Evolutionary conservation across 176 grass and related monocot genomes (phyloP), one percentile per base, ranked within the genome.

Genomic region (Aegilops tauschii): DNA sequence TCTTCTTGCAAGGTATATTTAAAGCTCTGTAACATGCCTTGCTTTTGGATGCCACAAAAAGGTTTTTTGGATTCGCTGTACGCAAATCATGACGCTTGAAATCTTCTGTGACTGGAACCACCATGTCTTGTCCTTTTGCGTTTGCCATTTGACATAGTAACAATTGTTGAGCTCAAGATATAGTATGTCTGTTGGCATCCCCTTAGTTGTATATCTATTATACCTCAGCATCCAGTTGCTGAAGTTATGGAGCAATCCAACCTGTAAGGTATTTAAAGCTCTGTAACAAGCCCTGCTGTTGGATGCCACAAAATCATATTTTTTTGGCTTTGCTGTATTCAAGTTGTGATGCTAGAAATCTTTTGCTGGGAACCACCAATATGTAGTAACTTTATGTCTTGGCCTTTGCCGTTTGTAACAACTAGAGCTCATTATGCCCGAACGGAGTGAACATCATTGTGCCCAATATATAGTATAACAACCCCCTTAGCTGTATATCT

Each of bases 1-100:
- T 71, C 52, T 67, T 72, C 69, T 72, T 82, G 80, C 90, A 77
- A 91, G 96, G 96, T 98, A 92, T 73, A 92, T 73, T 78, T 42
- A 32, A 8, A 64, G 86, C 27, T 71, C 8, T 36, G 59, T 81
- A 42, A 63, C 6, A 34, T 17, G 65, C 65, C 7, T 16, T 69
- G 65, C 65, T 69, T 32, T 69, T 69, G 65, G 29, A 18, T 67
- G 6, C 29, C 14, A 18, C 29, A 17, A 32, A 52, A 52, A 17
- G 0, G 1, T 44, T 47, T 54, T 66, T 31, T 66, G 28, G 2
- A 12, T 30, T 30, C 12, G 11, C 25, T 66, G 9, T 61, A 28
- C 1, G 1, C 10, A 64, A 28, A 64, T 28, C 5, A 25, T 64
- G 9, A 0, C 2, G 61, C 61, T 64, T 28, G 4, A 58, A 21